A percentile compares a stretch with the other conserved stretches of the same genome.
phyloP scores from a whole-genome alignment of 768 basidiomycete genomes.

The Pisolithus sp. region DNA sequence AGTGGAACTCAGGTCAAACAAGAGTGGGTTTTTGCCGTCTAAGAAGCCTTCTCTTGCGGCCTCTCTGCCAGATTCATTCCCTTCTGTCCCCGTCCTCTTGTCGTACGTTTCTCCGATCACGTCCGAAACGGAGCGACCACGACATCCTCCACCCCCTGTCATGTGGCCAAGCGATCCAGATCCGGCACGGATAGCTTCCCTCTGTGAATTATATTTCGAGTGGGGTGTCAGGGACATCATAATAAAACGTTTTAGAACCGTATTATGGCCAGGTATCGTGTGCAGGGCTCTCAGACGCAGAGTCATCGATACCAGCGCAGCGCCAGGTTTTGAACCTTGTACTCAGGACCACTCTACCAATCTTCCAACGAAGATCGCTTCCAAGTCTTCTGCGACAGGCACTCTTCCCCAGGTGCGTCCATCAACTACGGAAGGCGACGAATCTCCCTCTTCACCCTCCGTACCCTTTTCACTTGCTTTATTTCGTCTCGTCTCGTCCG shows the following conservation, averaged over 20 bases:
- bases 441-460: slow-evolving; percentile 11
- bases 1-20: slow-evolving; percentile 64
- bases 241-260: slow-evolving; percentile 75
- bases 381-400: too few relatives aligned
- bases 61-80: slow-evolving; percentile 60
- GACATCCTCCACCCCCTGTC: slow-evolving; percentile 24
- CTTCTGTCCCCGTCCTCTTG: slow-evolving; percentile 64
- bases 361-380: not conserved
- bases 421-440: slow-evolving; percentile 13
- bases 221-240: slow-evolving; percentile 86
- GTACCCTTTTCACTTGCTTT: slow-evolving; percentile 5
- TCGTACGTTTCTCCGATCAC: slow-evolving; percentile 78
- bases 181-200: slow-evolving; percentile 61
- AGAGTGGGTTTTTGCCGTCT: slow-evolving; percentile 52
- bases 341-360: not conserved
- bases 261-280: slow-evolving; percentile 74
- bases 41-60: slow-evolving; percentile 64
- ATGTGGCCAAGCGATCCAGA: slow-evolving; percentile 58
- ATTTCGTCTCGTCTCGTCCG: not conserved
- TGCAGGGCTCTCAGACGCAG: slow-evolving; percentile 65
- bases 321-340: not conserved
- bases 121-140: slow-evolving; percentile 44
- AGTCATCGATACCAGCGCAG: slow-evolving; percentile 44
- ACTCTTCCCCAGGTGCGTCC: not conserved
- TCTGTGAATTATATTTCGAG: slow-evolving; percentile 86